These are phyloP conservation scores for Globisporangium canariense DNA, from an alignment of 352 stramenopile genomes.

Conservation along the genomic window DNA sequence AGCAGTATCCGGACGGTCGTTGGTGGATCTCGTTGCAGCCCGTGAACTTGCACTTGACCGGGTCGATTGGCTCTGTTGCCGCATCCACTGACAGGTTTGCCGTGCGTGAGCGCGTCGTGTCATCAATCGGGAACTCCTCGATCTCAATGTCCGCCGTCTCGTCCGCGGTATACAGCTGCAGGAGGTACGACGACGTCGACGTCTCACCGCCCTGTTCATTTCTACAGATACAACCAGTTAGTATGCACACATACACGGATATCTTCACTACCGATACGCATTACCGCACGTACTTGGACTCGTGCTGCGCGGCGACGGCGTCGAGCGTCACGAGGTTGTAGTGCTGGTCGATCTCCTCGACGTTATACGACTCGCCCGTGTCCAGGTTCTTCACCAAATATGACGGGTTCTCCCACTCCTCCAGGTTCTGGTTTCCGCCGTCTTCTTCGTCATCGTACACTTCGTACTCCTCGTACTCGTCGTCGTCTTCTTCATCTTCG, in stretches of 20 bases:
- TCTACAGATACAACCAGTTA: background rate
- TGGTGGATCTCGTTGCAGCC: slow-evolving; percentile 64
- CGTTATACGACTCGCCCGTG: slow-evolving; percentile 70
- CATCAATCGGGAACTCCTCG: slow-evolving; percentile 37
- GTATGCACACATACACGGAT: background rate
- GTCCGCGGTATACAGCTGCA: slow-evolving; percentile 75
- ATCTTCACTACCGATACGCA: too few species aligned
- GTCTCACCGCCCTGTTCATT: slow-evolving; percentile 16
- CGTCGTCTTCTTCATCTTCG: slow-evolving; percentile 24
- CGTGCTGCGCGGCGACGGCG: slow-evolving; percentile 52
- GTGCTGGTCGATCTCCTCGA: slow-evolving; percentile 83
- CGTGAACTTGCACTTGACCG: slow-evolving; percentile 44
- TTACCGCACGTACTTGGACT: slow-evolving; percentile 36
- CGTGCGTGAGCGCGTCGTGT: slow-evolving; percentile 34
- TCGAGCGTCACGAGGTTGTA: slow-evolving; percentile 77
- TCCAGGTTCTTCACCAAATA: slow-evolving; percentile 83
- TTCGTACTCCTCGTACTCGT: slow-evolving; percentile 27
- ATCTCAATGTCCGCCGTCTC: slow-evolving; percentile 83
- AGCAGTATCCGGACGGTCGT: slow-evolving; percentile 65
- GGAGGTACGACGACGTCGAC: slow-evolving; percentile 62
- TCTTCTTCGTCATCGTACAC: slow-evolving; percentile 15
- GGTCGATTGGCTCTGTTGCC: slow-evolving; percentile 12
- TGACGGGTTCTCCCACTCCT: slow-evolving; percentile 74
- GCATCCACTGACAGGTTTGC: slow-evolving; percentile 45
- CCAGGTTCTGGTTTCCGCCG: slow-evolving; percentile 23